Evolutionary conservation across 805 yeast species (phyloP).

Genomic region (Lachancea fermentati): DNA sequence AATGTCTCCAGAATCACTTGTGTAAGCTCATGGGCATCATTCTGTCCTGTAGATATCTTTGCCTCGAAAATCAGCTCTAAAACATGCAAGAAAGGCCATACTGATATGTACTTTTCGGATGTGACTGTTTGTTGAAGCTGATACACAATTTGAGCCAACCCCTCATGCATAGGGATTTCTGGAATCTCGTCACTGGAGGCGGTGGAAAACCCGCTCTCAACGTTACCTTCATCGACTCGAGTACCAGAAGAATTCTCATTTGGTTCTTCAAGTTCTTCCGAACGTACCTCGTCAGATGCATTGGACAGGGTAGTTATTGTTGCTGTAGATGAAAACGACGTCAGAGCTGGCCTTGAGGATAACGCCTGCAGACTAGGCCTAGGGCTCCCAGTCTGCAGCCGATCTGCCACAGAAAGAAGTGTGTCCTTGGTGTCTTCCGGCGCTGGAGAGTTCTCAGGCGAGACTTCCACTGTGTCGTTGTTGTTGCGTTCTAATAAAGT

Average conservation of each 20-base stretch:
- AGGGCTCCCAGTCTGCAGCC: not conserved
- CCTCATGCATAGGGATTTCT: conserved; percentile 49
- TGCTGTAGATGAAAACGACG: conserved; percentile 13
- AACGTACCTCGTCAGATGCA: not conserved
- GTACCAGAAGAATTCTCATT: conserved; percentile 4
- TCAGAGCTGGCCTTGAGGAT: conserved; percentile 6
- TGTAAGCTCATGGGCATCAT: conserved; percentile 91
- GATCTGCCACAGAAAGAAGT: not conserved
- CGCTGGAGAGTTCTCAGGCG: not conserved
- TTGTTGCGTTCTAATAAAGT: conserved; percentile 7
- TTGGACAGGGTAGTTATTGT: conserved; percentile 11
- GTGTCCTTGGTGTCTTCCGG: not conserved
- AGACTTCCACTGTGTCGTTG: not conserved
- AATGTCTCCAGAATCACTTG: conserved; percentile 77
- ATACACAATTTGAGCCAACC: conserved; percentile 45
- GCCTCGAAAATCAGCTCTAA: conserved; percentile 70
- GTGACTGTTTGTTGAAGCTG: conserved; percentile 60
- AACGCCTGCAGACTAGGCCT: conserved; percentile 3
- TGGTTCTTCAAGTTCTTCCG: not conserved
- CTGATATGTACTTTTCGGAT: conserved; percentile 52
- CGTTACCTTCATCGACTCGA: not conserved
- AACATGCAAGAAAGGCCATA: conserved; percentile 72
- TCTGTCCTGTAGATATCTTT: conserved; percentile 73
- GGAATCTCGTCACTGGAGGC: conserved; percentile 27
- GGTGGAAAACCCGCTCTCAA: conserved; percentile 10